These are phyloP conservation scores for Bondarzewia mesenterica DNA, from an alignment of 1,284 basidiomycete species.

Conservation along the genomic window DNA sequence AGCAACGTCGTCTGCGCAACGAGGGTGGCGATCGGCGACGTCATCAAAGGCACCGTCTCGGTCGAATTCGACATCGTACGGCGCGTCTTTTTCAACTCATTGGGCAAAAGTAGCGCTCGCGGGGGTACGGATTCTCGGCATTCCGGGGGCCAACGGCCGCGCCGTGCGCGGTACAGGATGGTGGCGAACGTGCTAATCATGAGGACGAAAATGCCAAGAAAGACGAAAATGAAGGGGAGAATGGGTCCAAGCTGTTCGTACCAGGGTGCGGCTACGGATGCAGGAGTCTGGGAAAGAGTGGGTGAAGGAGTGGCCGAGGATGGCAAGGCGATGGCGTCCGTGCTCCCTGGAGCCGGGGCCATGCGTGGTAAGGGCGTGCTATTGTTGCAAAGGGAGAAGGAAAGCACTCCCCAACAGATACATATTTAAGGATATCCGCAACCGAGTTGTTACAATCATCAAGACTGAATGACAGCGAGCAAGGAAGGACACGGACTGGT, in stretches of 20 bases:
- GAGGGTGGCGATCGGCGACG: neutral
- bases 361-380: neutral
- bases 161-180: neutral
- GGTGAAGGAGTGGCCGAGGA: neutral
- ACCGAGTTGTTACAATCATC: neutral
- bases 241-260: neutral
- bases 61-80: no score
- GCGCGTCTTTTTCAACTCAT: no score
- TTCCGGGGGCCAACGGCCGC: neutral
- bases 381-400: neutral
- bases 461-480: neutral
- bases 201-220: neutral
- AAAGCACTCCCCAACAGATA: neutral
- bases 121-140: neutral
- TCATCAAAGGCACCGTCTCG: no score
- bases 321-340: neutral
- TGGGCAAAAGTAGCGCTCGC: neutral
- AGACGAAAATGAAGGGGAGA: neutral
- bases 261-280: neutral
- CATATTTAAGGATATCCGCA: neutral
- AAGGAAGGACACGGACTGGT: no score
- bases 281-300: neutral
- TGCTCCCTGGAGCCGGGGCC: neutral
- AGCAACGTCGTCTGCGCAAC: neutral
- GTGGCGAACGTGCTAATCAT: neutral